A percentile compares a stretch with the other conserved stretches of the same genome.
Evolutionary conservation across 306 rosid species (phyloP).

Genomic region (Cucurbita maxima): DNA sequence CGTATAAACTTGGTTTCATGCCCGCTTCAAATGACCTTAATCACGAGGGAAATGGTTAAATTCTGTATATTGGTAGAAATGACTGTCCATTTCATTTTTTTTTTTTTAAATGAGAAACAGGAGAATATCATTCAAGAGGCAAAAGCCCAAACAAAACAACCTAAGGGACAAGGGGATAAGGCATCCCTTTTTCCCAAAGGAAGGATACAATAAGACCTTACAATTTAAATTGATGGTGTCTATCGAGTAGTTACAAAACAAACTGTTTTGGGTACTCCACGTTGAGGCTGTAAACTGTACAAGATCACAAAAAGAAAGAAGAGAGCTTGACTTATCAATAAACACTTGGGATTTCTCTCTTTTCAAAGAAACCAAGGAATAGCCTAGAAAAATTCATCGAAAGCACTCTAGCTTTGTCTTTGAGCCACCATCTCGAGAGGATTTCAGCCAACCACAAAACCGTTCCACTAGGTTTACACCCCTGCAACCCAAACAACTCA

Average conservation of each 20-base stretch:
- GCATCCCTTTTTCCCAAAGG: neutral
- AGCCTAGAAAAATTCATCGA: neutral
- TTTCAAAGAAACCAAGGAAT: neutral
- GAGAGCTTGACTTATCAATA: too few species aligned
- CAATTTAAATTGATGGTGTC: neutral
- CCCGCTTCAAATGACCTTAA: neutral
- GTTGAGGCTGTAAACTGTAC: neutral
- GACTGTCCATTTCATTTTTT: neutral
- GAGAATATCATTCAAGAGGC: too few species aligned
- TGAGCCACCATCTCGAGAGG: neutral
- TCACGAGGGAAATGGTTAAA: neutral
- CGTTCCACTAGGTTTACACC: neutral
- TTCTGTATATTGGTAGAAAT: neutral
- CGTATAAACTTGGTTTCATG: neutral
- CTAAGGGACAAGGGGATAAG: neutral
- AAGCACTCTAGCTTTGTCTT: neutral
- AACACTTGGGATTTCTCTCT: neutral
- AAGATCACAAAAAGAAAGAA: too few species aligned
- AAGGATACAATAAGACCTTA: neutral
- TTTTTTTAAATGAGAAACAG: too few species aligned
- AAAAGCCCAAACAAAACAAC: too few species aligned
- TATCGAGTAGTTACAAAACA: neutral
- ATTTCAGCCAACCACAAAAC: neutral
- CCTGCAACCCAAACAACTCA: neutral
- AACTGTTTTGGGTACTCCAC: neutral